These are phyloP conservation scores for Phlyctochytrium arcticum DNA, from an alignment of 192 early-diverging fungal genomes.

Conservation along the genomic window DNA sequence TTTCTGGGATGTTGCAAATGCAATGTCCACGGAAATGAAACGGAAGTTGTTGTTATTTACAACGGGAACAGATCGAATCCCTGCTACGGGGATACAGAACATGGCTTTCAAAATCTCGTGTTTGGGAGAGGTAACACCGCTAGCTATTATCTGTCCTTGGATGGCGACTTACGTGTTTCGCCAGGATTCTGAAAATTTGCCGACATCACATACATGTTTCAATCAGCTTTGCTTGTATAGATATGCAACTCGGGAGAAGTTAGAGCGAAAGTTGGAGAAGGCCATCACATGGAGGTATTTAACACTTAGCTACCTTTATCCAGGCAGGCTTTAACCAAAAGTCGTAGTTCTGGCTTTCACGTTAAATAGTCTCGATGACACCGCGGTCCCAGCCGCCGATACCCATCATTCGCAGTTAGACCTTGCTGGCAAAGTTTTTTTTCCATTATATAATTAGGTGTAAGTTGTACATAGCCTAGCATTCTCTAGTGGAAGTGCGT, in stretches of 20 bases:
- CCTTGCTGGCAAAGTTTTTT: too few species aligned
- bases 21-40: conserved; percentile 58
- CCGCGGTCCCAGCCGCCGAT: too few species aligned
- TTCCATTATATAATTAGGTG: too few species aligned
- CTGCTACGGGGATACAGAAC: conserved; percentile 52
- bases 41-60: conserved; percentile 77
- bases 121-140: conserved; percentile 36
- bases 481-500: too few species aligned
- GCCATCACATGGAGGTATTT: conserved; percentile 69
- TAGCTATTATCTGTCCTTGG: background rate
- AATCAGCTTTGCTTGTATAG: conserved; percentile 67
- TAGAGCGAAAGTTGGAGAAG: conserved; percentile 60
- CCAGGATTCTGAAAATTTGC: conserved; percentile 73
- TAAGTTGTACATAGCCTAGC: too few species aligned
- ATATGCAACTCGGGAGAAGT: conserved; percentile 65
- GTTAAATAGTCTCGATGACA: too few species aligned
- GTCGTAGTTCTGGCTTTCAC: too few species aligned
- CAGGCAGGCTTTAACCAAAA: too few species aligned
- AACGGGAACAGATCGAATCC: conserved; percentile 83
- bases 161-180: conserved; percentile 12
- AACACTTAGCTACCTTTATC: too few species aligned
- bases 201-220: conserved; percentile 88
- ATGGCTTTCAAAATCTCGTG: conserved; percentile 47
- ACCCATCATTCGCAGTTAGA: too few species aligned
- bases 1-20: conserved; percentile 80